Evolutionary conservation across 2,329 filamentous ascomycete species (phyloP).

Genomic region (Chaetomiaceae sp.): DNA sequence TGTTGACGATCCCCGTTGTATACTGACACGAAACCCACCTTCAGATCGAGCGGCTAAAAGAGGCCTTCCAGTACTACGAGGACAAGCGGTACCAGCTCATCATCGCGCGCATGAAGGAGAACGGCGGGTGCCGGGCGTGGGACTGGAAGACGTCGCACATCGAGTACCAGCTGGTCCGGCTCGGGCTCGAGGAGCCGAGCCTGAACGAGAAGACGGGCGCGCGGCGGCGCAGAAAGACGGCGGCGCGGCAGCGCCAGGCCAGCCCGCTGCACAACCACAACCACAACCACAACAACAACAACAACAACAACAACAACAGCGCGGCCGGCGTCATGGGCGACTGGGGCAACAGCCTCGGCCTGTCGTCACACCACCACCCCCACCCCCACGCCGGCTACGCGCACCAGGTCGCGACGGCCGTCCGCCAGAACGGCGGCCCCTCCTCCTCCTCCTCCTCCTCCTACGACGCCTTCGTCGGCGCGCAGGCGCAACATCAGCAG

Average conservation of each 20-base stretch:
- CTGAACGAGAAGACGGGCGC: slow-evolving; percentile 35
- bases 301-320: too few relatives aligned
- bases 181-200: slow-evolving; percentile 42
- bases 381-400: slow-evolving; percentile 18
- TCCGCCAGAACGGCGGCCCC: slow-evolving; percentile 10
- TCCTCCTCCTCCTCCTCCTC: too few relatives aligned
- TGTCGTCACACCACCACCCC: slow-evolving; percentile 22
- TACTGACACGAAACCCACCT: not conserved
- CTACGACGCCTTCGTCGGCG: too few relatives aligned
- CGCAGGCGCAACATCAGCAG: too few relatives aligned
- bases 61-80: slow-evolving; percentile 38
- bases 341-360: slow-evolving; percentile 23
- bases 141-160: slow-evolving; percentile 46
- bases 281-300: too few relatives aligned
- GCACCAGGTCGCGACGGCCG: slow-evolving; percentile 16
- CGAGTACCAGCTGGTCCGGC: slow-evolving; percentile 43
- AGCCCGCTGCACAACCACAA: too few relatives aligned
- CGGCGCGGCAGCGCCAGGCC: slow-evolving; percentile 18
- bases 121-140: slow-evolving; percentile 45
- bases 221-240: slow-evolving; percentile 36
- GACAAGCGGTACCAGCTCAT: slow-evolving; percentile 39
- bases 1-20: too few relatives aligned
- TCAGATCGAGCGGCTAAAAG: slow-evolving; percentile 36
- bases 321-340: slow-evolving; percentile 18
- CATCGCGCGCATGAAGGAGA: slow-evolving; percentile 40